phyloP scores from a whole-genome alignment of 805 yeast species.

The Candida endomychidarum region DNA sequence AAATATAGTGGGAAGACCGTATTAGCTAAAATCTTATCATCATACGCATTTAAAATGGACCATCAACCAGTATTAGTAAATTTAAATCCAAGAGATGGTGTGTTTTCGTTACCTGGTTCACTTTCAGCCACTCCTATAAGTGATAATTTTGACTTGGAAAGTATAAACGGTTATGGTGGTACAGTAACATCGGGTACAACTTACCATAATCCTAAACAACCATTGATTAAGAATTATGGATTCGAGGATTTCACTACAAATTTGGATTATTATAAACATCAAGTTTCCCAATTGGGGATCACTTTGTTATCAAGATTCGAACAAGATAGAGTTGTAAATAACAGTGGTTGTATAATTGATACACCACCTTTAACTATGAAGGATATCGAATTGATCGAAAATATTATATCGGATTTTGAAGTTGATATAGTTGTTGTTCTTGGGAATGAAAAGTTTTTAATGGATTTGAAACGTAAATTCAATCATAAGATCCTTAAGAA shows the following conservation, averaged over 20 bases:
- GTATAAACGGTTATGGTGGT: conserved; percentile 71
- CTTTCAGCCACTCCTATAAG: conserved; percentile 81
- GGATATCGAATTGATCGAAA: conserved; percentile 52
- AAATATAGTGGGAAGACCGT: conserved; percentile 77
- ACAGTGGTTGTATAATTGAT: conserved; percentile 68
- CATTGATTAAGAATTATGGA: conserved; percentile 81
- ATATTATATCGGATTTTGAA: conserved; percentile 57
- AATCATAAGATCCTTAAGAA: conserved; percentile 26
- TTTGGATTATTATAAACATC: conserved; percentile 51
- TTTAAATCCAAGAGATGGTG: conserved; percentile 71
- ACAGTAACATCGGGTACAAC: conserved; percentile 72
- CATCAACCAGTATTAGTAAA: conserved; percentile 71
- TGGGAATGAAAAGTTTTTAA: conserved; percentile 70
- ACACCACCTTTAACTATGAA: conserved; percentile 63
- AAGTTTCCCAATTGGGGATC: conserved; percentile 48
- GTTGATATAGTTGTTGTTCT: conserved; percentile 63
- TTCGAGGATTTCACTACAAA: conserved; percentile 60
- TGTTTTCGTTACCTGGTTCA: conserved; percentile 78
- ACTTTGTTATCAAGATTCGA: conserved; percentile 49
- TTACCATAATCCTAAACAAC: conserved; percentile 81
- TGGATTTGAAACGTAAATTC: conserved; percentile 59
- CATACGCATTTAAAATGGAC: conserved; percentile 77
- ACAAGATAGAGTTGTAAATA: conserved; percentile 45
- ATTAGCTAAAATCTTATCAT: conserved; percentile 61
- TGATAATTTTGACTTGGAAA: conserved; percentile 75